Evolutionary conservation across 2,329 filamentous ascomycete genomes (phyloP), one percentile per base, ranked within the genome.

Genomic region (Pochonia chlamydosporia): DNA sequence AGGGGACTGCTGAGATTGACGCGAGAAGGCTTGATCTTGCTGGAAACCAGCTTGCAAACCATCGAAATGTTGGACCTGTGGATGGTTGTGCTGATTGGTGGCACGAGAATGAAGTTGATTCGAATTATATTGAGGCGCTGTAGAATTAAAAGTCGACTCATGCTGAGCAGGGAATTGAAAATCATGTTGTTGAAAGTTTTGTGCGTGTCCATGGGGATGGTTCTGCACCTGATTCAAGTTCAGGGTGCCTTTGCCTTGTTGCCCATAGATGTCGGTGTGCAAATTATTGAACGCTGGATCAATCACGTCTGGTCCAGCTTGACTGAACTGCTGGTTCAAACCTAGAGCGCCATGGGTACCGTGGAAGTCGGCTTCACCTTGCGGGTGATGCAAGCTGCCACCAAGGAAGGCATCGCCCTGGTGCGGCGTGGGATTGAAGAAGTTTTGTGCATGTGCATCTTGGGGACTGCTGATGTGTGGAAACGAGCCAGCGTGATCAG

Each of bases 201-300:
- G 66, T 10, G 59, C 47, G 25, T 64, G 60, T 2, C 56, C 43
- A 47, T 61, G 59, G 9, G 61, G 49, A 41, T 67, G 64, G 44
- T 44, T 54, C 44, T 60, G 62, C n/a, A 59, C 53, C 33, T 63
- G 63, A 30, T 56, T 58, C 46, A 70, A 25, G 25, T 30, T 48
- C 44, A 54, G 46, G 21, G 61, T 59, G 48, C 55, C 52, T 41
- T 65, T 57, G 21, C 55, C 51, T 44, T 64, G 65, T 41, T 70
- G 66, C 9, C 53, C 54, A 45, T 68, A 72, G 21, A 70, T 45
- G 30, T 67, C 66, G 13, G 65, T 56, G 33, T 68, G 63, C 9
- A 70, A 59, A 47, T 63, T 62, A 54, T 57, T 55, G 41, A 70
- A 68, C 25, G 62, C 57, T 35, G 67, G 59, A 47, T 71, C 62